These are phyloP conservation scores for Eleusine coracana DNA, from an alignment of 176 grass and related monocot species.

Conservation along the genomic window DNA sequence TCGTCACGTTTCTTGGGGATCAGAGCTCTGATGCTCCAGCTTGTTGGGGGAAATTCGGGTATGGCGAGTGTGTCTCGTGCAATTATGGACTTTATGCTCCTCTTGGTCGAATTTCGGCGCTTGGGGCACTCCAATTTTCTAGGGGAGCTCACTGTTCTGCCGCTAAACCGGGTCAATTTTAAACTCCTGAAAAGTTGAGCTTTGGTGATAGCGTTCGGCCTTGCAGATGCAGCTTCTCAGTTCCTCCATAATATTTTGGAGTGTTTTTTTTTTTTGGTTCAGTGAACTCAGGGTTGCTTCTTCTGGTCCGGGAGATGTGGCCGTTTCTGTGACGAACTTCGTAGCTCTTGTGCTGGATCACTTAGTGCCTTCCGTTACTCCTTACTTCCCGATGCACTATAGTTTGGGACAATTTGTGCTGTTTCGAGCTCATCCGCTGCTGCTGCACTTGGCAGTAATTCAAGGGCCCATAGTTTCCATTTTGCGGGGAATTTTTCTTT, in stretches of 20 bases:
- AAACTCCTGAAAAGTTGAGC: neutral
- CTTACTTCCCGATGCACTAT: neutral
- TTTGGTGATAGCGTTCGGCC: neutral
- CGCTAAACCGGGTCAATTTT: neutral
- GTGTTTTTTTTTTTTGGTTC: neutral
- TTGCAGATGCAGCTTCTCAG: neutral
- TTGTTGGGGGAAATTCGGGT: conserved; percentile 1
- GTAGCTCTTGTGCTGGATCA: conserved; percentile 1
- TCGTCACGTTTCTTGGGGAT: neutral
- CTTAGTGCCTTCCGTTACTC: neutral
- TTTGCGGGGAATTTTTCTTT: neutral
- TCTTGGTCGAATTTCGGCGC: neutral
- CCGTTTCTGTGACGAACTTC: neutral
- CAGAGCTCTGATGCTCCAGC: neutral
- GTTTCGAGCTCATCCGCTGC: neutral
- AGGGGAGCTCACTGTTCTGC: neutral
- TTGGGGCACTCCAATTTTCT: neutral
- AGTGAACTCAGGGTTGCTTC: neutral
- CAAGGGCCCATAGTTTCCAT: neutral
- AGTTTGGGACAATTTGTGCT: neutral
- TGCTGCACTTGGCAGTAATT: neutral
- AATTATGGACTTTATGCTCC: neutral
- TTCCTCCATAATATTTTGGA: neutral
- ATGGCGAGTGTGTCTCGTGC: neutral
- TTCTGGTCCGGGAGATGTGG: neutral